Evolutionary conservation across 192 early-diverging fungal genomes (phyloP), one percentile per base, ranked within the genome.

Genomic region (Linnemannia hyalina): DNA sequence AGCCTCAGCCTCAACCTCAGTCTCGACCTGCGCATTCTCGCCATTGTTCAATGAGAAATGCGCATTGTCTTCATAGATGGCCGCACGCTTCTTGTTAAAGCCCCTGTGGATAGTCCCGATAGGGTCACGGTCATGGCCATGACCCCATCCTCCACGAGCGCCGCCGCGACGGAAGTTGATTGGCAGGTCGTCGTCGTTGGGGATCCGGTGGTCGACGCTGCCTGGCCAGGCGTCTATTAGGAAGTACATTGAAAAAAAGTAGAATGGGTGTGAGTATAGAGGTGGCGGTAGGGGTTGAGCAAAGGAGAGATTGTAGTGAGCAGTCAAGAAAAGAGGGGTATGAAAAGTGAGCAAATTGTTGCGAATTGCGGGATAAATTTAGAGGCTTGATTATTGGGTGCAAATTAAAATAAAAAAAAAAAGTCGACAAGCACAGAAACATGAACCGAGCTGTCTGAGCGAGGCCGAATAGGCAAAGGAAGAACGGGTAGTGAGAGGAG

Each of bases 101-200:
- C 9, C 32, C 18, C 20, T 4, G 41, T 46, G 46, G 38, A 49
- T 78, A 32, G 60, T 47, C 20, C 49, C 68, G 68, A 32, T 44
- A 10, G 70, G 55, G 54, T 75, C 68, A 55, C 76, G 68, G 35
- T 54, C 77, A 41, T 69, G 81, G 4, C 73, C 38, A n/a, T 22
- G 49, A 6, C 20, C 20, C 29, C 74, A 70, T 16, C 84, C 84
- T 16, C 84, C 84, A 29, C 69, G 75, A 6, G 84, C 84, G 0
- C 84, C 79, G 13, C 75, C 84, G 23, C 18, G 65, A 26, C 80
- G 78, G 23, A 49, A 71, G 35, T 78, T 69, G 82, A 83, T 78
- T 32, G 82, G 77, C 1, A 78, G 6, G 3, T 65, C 68, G 9
- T 32, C 13, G 6, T 75, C 60, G 23, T 79, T 16, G 16, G 49